phyloP scores from a whole-genome alignment of 208 protist species.

The Entamoeba histolytica region DNA sequence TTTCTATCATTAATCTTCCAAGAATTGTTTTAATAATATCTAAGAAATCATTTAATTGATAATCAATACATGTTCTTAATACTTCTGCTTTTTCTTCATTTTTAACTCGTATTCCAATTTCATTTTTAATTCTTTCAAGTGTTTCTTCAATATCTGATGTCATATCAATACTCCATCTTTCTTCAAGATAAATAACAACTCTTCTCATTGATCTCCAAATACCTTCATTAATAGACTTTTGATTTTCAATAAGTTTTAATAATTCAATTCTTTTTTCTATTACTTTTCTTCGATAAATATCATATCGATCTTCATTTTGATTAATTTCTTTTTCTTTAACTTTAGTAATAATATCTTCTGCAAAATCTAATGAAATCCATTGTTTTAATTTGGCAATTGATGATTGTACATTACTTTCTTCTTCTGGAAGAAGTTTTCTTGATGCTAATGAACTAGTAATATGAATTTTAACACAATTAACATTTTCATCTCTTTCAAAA shows the following conservation, averaged over 20 bases:
- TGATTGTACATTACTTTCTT: not conserved
- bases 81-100: not conserved
- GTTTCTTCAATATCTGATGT: not conserved
- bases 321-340: not conserved
- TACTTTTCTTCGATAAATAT: not conserved
- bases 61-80: not conserved
- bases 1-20: not conserved
- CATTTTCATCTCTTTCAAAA: not conserved
- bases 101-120: not conserved
- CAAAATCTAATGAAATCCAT: not conserved
- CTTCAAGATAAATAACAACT: not conserved
- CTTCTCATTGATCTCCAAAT: not conserved
- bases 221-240: not conserved
- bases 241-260: not conserved
- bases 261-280: not conserved
- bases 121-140: not conserved
- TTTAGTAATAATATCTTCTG: not conserved
- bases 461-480: not conserved
- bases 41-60: not conserved
- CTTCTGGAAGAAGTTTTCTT: not conserved
- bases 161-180: not conserved
- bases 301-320: not conserved
- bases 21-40: not conserved
- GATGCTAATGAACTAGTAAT: not conserved
- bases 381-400: not conserved